A percentile compares a stretch with the other conserved stretches of the same genome.
phyloP scores from a whole-genome alignment of 2,329 filamentous ascomycete genomes.

The Alternaria ethzedia region DNA sequence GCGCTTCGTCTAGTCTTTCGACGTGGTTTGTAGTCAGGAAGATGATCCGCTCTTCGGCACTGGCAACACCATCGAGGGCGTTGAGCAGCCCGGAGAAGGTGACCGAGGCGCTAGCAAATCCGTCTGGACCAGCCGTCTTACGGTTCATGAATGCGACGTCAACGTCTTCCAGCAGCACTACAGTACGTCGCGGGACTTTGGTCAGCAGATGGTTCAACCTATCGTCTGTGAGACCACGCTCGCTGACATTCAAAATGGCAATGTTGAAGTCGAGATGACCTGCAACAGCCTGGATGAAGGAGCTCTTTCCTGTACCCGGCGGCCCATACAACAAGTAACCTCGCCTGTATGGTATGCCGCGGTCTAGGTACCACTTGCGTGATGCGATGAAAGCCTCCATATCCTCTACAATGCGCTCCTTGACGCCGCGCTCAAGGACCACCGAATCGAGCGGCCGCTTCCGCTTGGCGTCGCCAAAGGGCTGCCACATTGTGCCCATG shows the following conservation, averaged over 20 bases:
- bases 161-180: slow-evolving; percentile 86
- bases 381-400: slow-evolving; percentile 81
- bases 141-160: slow-evolving; percentile 90
- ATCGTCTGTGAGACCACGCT: slow-evolving; percentile 88
- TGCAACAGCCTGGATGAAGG: slow-evolving; percentile 93
- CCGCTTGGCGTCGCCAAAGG: slow-evolving; percentile 80
- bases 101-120: slow-evolving; percentile 85
- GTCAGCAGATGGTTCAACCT: slow-evolving; percentile 84
- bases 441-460: slow-evolving; percentile 91
- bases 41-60: slow-evolving; percentile 89
- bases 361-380: slow-evolving; percentile 87
- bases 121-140: slow-evolving; percentile 76
- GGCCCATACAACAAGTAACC: slow-evolving; percentile 90
- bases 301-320: slow-evolving; percentile 91
- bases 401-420: slow-evolving; percentile 79
- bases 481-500: slow-evolving; percentile 82
- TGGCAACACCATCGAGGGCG: slow-evolving; percentile 82
- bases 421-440: slow-evolving; percentile 81
- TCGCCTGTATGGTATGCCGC: slow-evolving; percentile 90
- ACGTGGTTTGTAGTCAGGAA: slow-evolving; percentile 96
- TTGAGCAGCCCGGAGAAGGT: slow-evolving; percentile 89
- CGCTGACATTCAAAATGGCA: slow-evolving; percentile 88
- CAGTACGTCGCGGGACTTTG: slow-evolving; percentile 80
- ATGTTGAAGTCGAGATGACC: slow-evolving; percentile 93
- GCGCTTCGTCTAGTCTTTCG: slow-evolving; percentile 83